Evolutionary conservation across 371 early-diverging fungal genomes (phyloP).

Genomic region (Synchytrium microbalum): DNA sequence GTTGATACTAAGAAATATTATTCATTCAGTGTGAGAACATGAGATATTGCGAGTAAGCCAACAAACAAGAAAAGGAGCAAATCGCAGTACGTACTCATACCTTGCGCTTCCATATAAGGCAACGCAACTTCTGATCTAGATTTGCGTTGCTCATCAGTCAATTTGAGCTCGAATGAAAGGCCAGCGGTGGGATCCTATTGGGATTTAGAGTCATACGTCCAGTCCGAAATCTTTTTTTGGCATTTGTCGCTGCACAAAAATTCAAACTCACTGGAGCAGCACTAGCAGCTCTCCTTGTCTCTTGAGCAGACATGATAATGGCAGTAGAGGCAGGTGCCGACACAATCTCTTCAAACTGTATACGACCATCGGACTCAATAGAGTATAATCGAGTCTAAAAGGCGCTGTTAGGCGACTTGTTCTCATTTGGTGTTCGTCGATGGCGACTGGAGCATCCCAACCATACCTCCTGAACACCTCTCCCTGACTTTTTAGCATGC

Average conservation of each 20-base stretch:
- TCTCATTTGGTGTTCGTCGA: too few relatives aligned
- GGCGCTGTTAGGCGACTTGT: too few relatives aligned
- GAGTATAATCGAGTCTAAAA: background rate
- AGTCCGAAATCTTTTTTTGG: background rate
- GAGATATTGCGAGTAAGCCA: too few relatives aligned
- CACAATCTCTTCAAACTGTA: background rate
- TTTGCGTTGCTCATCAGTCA: constrained; percentile 76
- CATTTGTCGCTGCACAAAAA: background rate
- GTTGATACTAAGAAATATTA: background rate
- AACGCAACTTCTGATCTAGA: constrained; percentile 66
- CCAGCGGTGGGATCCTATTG: constrained; percentile 49
- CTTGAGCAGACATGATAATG: too few relatives aligned
- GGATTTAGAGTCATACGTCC: constrained; percentile 16
- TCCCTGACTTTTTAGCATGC: background rate
- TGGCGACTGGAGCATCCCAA: too few relatives aligned
- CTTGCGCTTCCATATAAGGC: constrained; percentile 70
- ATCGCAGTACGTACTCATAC: too few relatives aligned
- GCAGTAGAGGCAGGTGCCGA: too few relatives aligned
- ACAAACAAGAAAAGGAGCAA: too few relatives aligned
- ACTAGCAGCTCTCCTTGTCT: background rate
- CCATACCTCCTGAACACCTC: background rate
- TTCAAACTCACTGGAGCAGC: too few relatives aligned
- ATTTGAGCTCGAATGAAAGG: constrained; percentile 71
- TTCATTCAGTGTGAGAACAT: too few relatives aligned
- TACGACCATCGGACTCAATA: background rate